Evolutionary conservation across 257 asterid genomes (phyloP).

Genomic region (Solanum peruvianum): DNA sequence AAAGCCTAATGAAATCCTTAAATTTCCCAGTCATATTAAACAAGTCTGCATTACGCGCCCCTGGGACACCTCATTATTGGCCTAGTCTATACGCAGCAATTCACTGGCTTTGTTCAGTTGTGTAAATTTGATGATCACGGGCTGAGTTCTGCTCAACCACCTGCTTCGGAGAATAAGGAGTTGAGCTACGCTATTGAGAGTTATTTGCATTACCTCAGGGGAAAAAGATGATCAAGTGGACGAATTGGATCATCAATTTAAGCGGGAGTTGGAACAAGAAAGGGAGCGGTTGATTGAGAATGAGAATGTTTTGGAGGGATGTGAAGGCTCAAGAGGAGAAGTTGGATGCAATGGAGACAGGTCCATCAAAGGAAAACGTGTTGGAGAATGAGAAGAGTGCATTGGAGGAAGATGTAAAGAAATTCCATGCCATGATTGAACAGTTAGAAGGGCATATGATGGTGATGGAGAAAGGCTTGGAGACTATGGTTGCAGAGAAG

Average conservation of each 20-base stretch:
- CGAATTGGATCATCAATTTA: conserved; percentile 43
- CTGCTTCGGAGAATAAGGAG: conserved; percentile 28
- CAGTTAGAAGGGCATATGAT: conserved; percentile 29
- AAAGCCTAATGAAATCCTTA: conserved; percentile 24
- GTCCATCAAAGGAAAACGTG: conserved; percentile 45
- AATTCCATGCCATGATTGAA: conserved; percentile 54
- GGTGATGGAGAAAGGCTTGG: conserved; percentile 37
- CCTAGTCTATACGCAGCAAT: conserved; percentile 53
- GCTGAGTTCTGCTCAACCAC: conserved; percentile 1
- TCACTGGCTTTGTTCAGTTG: conserved; percentile 80
- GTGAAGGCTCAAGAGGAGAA: conserved; percentile 31
- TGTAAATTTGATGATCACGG: conserved; percentile 32
- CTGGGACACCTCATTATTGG: conserved; percentile 79
- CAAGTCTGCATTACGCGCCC: conserved; percentile 69
- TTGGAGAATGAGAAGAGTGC: conserved; percentile 59
- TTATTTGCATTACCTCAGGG: conserved; percentile 41
- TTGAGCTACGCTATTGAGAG: conserved; percentile 29
- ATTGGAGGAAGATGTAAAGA: conserved; percentile 60
- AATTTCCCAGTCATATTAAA: conserved; percentile 66
- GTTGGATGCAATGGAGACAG: conserved; percentile 40
- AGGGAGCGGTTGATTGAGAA: conserved; percentile 38
- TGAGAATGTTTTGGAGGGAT: conserved; percentile 19
- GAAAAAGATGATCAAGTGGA: conserved; percentile 51
- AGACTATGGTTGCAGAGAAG: conserved; percentile 50
- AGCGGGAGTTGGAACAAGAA: conserved; percentile 30